Evolutionary conservation across 1,139 yeast genomes (phyloP).

Genomic region (Torulaspora globosa): DNA sequence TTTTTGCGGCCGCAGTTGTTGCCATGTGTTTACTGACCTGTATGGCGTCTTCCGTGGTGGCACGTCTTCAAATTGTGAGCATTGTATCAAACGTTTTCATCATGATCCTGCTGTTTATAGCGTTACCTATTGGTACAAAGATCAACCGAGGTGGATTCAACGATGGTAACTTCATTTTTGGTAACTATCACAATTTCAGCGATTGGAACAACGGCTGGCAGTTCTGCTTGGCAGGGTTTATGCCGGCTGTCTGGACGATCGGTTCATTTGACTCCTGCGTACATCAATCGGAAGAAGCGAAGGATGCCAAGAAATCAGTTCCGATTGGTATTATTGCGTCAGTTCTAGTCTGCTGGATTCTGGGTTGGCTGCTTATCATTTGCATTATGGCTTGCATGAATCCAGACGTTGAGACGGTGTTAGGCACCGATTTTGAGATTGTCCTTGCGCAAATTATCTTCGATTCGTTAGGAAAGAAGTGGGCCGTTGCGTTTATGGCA

Average conservation of each 20-base stretch:
- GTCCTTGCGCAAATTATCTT: slow-evolving; percentile 63
- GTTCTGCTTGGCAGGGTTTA: slow-evolving; percentile 41
- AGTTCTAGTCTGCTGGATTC: slow-evolving; percentile 53
- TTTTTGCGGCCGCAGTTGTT: slow-evolving; percentile 50
- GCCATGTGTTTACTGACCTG: slow-evolving; percentile 47
- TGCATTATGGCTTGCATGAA: slow-evolving; percentile 54
- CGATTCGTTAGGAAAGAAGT: slow-evolving; percentile 62
- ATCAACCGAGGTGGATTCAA: slow-evolving; percentile 36
- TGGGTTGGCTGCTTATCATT: slow-evolving; percentile 58
- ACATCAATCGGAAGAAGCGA: slow-evolving; percentile 71
- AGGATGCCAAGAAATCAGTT: slow-evolving; percentile 60
- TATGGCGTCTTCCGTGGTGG: slow-evolving; percentile 49
- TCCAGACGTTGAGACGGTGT: slow-evolving; percentile 46
- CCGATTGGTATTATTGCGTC: slow-evolving; percentile 61
- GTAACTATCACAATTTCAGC: slow-evolving; percentile 50
- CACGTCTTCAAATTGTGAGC: slow-evolving; percentile 57
- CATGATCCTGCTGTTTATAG: slow-evolving; percentile 58
- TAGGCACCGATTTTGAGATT: slow-evolving; percentile 47
- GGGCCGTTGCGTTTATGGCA: slow-evolving; percentile 66
- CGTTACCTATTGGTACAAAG: slow-evolving; percentile 55
- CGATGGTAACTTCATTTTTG: slow-evolving; percentile 50
- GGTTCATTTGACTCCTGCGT: slow-evolving; percentile 70
- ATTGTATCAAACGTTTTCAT: slow-evolving; percentile 53
- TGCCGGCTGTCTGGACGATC: slow-evolving; percentile 65
- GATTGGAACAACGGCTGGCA: slow-evolving; percentile 70